A percentile compares a stretch with the other conserved stretches of the same genome.
Conservation (phyloP, 139 green algal genomes). For the Limnomonas spitsbergensis region DNA sequence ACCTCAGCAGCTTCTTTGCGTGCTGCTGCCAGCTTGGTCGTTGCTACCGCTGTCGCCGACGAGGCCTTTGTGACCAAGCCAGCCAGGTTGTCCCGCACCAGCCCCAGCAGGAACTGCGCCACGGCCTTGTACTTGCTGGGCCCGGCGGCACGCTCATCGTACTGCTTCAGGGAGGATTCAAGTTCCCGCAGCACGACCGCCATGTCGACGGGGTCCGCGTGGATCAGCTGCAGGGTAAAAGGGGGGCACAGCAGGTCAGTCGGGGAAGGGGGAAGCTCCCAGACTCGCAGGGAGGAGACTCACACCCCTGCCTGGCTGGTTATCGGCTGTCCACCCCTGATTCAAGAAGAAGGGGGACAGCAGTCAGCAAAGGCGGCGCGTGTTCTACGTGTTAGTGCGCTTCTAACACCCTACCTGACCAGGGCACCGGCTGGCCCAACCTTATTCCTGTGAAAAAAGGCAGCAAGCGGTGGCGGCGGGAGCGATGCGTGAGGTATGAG, state of each 20-base stretch:
- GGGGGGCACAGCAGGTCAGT: background rate
- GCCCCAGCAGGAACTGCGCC: constrained; percentile 42
- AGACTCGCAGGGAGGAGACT: no score
- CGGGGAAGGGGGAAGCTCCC: background rate
- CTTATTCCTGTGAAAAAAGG: no score
- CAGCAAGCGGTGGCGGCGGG: no score
- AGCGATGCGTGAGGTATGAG: no score
- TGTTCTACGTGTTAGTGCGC: no score
- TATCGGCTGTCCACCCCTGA: no score
- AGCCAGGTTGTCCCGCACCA: background rate
- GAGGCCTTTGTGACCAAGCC: background rate
- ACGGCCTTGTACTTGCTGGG: constrained; percentile 44
- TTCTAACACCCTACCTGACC: no score
- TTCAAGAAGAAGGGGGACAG: no score
- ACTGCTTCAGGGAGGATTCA: background rate
- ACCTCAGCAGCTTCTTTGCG: constrained; percentile 8
- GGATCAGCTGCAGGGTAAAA: background rate
- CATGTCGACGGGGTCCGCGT: constrained; percentile 3
- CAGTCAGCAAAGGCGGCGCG: no score
- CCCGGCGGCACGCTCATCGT: constrained; percentile 13
- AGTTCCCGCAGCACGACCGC: background rate
- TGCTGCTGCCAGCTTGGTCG: background rate
- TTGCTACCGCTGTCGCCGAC: constrained; percentile 1
- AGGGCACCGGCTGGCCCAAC: no score
- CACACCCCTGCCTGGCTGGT: no score